Base-by-base conservation (phyloP, 225 moss, liverwort and hornwort species). In the Bryum argenteum region DNA sequence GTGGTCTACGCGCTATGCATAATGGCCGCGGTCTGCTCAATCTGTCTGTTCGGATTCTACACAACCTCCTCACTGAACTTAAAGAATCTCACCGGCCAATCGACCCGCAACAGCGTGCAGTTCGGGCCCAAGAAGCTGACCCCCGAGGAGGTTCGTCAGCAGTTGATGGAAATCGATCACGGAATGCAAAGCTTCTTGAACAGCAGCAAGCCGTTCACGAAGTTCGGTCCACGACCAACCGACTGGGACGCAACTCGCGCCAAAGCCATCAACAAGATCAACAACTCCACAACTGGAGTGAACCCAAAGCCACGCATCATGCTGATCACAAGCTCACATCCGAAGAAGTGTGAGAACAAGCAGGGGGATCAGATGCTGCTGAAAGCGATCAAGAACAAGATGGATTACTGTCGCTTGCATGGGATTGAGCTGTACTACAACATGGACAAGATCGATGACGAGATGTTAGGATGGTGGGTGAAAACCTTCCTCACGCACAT, bases 391-490 rank as follows among this genome's bases (percentile, higher is more conserved):
- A 87, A 87, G 54, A 87, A 87, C 50, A 87, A 87, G 37, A 83
- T 87, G 80, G 86, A 87, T 26, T 87, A 87, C 66, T 80, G 80
- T 11, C 58, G 86, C 8, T 38, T 87, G 5, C 86, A 87, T 10
- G 78, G 78, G 15, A 78, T 83, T 17, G 86, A 87, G 73, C 7
- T 87, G 0, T 87, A 80, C 42, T 87, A 87, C 54, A 87, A 87
- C 59, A 87, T 87, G 86, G 86, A 87, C 66, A 70, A 67, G 47
- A 78, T 87, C 8, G 86, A 87, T 42, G 61, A 61, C 8, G 86
- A 87, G 44, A 87, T 87, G 86, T 43, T 78, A 6, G 78, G 80
- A 8, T 87, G 86, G 86, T 87, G 86, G 86, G 86, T 87, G 60
- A 87, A 87, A 42, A 70, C 78, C 33, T 87, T 87, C 26, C 70